Evolutionary conservation across 2,329 filamentous ascomycete species (phyloP).

Genomic region (Beauveria sp.): DNA sequence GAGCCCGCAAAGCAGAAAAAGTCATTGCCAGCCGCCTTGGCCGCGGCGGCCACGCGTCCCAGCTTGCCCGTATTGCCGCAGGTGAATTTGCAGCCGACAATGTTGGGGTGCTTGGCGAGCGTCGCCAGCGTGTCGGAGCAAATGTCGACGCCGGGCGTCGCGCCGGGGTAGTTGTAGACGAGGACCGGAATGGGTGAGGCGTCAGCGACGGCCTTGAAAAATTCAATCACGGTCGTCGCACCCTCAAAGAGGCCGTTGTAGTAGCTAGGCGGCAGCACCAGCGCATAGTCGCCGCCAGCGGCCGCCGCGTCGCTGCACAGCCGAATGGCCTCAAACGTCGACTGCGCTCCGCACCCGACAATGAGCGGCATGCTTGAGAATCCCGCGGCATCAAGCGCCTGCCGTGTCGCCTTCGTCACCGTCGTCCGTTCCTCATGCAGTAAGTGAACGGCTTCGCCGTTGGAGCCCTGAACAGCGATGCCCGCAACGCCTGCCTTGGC

Average conservation of each 20-base stretch:
- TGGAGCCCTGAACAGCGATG: constrained; percentile 71
- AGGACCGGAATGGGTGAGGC: constrained; percentile 56
- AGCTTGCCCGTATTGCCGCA: constrained; percentile 65
- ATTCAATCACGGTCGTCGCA: constrained; percentile 47
- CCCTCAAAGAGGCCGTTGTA: constrained; percentile 61
- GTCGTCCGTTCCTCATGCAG: constrained; percentile 61
- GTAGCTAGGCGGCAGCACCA: constrained; percentile 71
- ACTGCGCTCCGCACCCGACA: constrained; percentile 68
- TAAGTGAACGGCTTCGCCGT: constrained; percentile 76
- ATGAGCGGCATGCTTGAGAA: constrained; percentile 62
- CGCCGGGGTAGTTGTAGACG: constrained; percentile 63
- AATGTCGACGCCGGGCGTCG: constrained; percentile 56
- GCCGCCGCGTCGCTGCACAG: constrained; percentile 61
- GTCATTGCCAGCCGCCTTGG: constrained; percentile 36
- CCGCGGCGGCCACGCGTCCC: constrained; percentile 51
- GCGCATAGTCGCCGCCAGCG: constrained; percentile 65
- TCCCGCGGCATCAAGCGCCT: constrained; percentile 57
- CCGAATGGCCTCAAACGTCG: constrained; percentile 63
- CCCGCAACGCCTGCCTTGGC: constrained; percentile 66
- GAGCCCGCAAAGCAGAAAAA: constrained; percentile 68
- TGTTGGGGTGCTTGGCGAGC: constrained; percentile 54
- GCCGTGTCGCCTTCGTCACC: constrained; percentile 62
- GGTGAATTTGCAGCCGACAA: constrained; percentile 62
- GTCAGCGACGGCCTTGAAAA: constrained; percentile 58
- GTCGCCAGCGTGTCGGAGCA: constrained; percentile 54